Evolutionary conservation across 306 rosid species (phyloP).

Genomic region (Citrullus amarus): DNA sequence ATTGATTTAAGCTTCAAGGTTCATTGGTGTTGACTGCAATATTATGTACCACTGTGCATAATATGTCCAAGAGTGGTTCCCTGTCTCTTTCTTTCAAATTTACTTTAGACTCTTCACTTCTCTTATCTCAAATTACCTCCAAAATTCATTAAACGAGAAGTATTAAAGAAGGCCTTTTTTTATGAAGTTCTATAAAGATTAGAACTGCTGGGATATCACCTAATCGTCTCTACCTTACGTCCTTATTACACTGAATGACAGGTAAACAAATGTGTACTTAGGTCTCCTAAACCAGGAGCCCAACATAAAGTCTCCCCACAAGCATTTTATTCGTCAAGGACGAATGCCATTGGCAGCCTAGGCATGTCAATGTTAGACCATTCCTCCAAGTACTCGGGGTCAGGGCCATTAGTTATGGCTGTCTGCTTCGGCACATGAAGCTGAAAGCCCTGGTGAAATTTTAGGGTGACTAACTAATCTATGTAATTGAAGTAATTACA

Average conservation of each 20-base stretch:
- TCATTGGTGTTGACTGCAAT: background rate
- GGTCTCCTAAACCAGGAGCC: constrained; percentile 49
- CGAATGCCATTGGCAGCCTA: constrained; percentile 40
- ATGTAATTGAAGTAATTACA: background rate
- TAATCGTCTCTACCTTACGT: constrained; percentile 30
- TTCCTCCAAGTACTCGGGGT: constrained; percentile 23
- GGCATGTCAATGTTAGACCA: constrained; percentile 25
- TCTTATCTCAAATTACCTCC: background rate
- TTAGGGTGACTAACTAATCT: background rate
- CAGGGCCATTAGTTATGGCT: constrained; percentile 26
- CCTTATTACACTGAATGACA: constrained; percentile 40
- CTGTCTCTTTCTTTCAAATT: background rate
- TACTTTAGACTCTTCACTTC: background rate
- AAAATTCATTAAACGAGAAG: background rate
- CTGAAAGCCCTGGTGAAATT: constrained; percentile 53
- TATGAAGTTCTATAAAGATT: background rate
- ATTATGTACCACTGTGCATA: background rate
- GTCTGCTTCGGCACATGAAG: constrained; percentile 44
- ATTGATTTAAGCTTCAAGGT: background rate
- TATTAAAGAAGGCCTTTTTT: background rate
- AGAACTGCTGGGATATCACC: constrained; percentile 16
- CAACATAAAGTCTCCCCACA: constrained; percentile 44
- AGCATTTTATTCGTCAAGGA: constrained; percentile 39
- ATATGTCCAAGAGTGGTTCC: background rate
- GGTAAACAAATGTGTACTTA: constrained; percentile 72